Base-by-base conservation (phyloP, 2,329 filamentous ascomycete species). In the Pseudocercospora vitis region DNA sequence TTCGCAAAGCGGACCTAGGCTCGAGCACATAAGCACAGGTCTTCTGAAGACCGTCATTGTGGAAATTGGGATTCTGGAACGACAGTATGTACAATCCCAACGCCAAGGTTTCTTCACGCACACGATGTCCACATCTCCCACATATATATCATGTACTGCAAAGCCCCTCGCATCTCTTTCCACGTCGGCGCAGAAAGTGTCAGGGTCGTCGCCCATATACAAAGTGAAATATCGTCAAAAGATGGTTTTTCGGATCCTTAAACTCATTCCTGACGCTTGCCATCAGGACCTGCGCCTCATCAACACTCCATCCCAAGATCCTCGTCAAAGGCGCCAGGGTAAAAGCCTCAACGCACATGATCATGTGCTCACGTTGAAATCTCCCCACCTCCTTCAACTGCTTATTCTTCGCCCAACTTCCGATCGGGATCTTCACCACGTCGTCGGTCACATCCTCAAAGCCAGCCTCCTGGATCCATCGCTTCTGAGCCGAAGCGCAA, bases 1-100 rank as follows among this genome's bases (percentile, higher is more conserved):
- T 88, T n/a, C 77, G 77, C 63, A 78, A 83, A 55, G 75, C 78
- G 47, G 83, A 80, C 66, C 77, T 76, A 0, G 85, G 85, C 40
- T 73, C 73, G 33, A 70, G 77, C 35, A 75, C 74, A 1, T 77
- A 83, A n/a, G n/a, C n/a, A n/a, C n/a, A n/a, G n/a, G n/a, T n/a
- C n/a, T n/a, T n/a, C n/a, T n/a, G n/a, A n/a, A n/a, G n/a, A n/a
- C n/a, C n/a, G n/a, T n/a, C n/a, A n/a, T n/a, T n/a, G n/a, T n/a
- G n/a, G n/a, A n/a, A n/a, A n/a, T n/a, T n/a, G n/a, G n/a, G n/a
- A n/a, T n/a, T n/a, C n/a, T n/a, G n/a, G 11, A 85, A 81, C 55
- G 74, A 78, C n/a, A 55, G 82, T 88, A 4, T 70, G 86, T 1
- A 67, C 76, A 1, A 80, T 78, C 1, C 80, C 81, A 0, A 73